Percentiles rank a stretch among this genome's conserved stretches.
Evolutionary conservation across 495 filamentous ascomycete species (phyloP).

Genomic region (Penicillium antarcticum): DNA sequence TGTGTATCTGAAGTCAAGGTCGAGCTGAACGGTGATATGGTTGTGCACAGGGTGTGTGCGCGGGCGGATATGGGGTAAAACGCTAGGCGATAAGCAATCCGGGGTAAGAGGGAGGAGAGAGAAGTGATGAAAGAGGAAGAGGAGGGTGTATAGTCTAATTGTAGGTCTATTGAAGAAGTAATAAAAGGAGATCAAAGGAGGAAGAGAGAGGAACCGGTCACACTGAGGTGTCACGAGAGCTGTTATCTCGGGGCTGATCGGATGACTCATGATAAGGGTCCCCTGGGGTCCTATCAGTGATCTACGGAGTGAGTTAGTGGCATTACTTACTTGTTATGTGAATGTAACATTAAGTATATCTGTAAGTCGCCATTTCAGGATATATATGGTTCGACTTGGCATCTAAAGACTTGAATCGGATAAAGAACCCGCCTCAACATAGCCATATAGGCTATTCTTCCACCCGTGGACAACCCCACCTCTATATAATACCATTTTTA

Average conservation of each 20-base stretch:
- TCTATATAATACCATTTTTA: too few species aligned
- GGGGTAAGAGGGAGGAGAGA: too few species aligned
- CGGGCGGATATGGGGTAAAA: neutral
- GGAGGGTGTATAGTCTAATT: neutral
- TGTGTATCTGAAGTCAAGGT: neutral
- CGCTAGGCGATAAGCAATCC: neutral
- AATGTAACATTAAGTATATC: too few species aligned
- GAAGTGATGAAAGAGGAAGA: neutral
- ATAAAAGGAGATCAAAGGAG: neutral
- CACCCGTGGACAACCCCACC: too few species aligned
- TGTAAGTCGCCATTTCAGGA: too few species aligned
- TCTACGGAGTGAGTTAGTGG: too few species aligned
- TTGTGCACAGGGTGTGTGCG: neutral
- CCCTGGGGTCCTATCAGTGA: neutral
- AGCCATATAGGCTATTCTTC: too few species aligned
- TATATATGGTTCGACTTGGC: too few species aligned
- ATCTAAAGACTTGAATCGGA: too few species aligned
- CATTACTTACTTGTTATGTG: too few species aligned
- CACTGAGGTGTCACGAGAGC: slow-evolving; percentile 8
- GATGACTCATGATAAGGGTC: slow-evolving; percentile 6
- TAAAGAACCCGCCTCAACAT: too few species aligned
- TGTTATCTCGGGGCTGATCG: slow-evolving; percentile 8
- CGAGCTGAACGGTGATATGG: neutral
- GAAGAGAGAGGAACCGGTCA: neutral
- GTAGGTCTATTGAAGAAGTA: neutral